Evolutionary conservation across 208 protist genomes (phyloP), one percentile per base, ranked within the genome.

Genomic region (Leishmania braziliensis): DNA sequence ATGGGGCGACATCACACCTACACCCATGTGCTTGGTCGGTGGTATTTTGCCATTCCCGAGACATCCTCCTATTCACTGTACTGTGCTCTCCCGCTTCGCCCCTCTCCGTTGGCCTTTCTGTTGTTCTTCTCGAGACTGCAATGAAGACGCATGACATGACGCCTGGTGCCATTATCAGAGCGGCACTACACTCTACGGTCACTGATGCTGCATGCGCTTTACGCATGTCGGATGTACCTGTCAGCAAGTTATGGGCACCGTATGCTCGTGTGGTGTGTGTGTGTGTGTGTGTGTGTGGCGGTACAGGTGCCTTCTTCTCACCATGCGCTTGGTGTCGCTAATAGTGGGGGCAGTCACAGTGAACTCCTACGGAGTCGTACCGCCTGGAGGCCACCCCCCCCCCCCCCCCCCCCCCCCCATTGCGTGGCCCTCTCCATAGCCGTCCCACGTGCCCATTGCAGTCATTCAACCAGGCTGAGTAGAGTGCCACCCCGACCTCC

Each of bases 281-380:
- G 53, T 68, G 66, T 71, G 65, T n/a, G 20, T n/a, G 62, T 29
- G 9, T 68, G 33, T 46, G 65, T 69, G 29, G 29, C 54, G 65
- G 63, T 75, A n/a, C 58, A n/a, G 48, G 82, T 66, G 51, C 71
- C 62, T 46, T 70, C 50, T 81, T 39, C 51, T 73, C 80, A 18
- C 43, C 75, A 72, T 46, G 36, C 43, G 39, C 4, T 10, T 46
- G 66, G 10, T 43, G 20, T 50, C 39, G 66, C 43, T 51, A 39
- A 50, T 26, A 50, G 56, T 29, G 12, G 18, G 33, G 20, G 43
- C 8, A 72, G 39, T 26, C 9, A 39, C 66, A 14, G 8, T 18
- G 20, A 43, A 72, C 8, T 43, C 43, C 26, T 54, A 12, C 46
- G 1, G 69, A 73, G 20, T 20, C 29, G 69, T 26, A 23, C 53